Evolutionary conservation across 1,284 basidiomycete species (phyloP), one percentile per base, ranked within the genome.

Genomic region (Irpex sp.): DNA sequence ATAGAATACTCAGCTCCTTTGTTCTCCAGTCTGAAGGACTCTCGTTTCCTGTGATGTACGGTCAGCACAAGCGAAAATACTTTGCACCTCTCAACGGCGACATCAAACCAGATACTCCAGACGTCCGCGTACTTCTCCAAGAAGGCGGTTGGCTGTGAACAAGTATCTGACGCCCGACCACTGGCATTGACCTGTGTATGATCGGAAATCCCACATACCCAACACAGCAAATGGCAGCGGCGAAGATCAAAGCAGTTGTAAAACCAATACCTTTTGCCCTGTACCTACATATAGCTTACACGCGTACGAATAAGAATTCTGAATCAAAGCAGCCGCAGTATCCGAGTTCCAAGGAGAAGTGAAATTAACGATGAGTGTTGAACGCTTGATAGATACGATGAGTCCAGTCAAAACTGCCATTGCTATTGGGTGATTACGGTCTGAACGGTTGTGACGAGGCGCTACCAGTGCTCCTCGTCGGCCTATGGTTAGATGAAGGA

Each of bases 81-180:
- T 82, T 84, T 68, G 79, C 85, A 1, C 86, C 86, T 5, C 72
- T 85, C 59, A 84, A 87, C 60, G 86, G 85, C 21, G 84, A 86
- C 62, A 79, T 88, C 62, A 88, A 88, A 70, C 85, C 86, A 8
- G 79, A 87, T 69, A 80, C 68, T 1, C 59, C 66, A n/a, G 74
- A 78, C 63, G 74, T 77, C 1, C 74, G 75, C 59, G 56, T 67
- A 40, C 67, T 87, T 59, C 73, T 87, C 31, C 73, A 74, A 59
- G 76, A 79, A 5, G 79, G 78, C 49, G 82, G 80, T 1, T 81
- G 78, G 78, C 64, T 81, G 15, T 44, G 15, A 15, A 44, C 3
- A 44, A 15, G 0, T 15, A 47, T 47, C n/a, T 47, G 13, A n/a
- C 40, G 13, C 40, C 40, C 40, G 13, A 11, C n/a, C 7, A 34